These are phyloP conservation scores for Eucalyptus marginata DNA, from an alignment of 345 rosid species.

Conservation along the genomic window DNA sequence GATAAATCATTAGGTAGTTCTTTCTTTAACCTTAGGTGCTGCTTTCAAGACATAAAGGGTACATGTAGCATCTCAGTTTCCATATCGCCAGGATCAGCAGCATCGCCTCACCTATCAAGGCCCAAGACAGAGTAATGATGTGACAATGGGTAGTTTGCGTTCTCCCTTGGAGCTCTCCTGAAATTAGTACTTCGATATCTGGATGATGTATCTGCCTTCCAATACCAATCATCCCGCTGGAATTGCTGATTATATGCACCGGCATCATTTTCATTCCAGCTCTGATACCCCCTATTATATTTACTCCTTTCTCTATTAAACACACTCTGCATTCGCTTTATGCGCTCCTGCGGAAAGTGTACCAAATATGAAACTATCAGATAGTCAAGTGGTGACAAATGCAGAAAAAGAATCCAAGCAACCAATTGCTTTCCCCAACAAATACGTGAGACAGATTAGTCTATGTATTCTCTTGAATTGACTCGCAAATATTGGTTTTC, in stretches of 20 bases:
- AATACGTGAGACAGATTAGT: background rate
- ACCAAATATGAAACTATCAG: background rate
- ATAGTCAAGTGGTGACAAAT: background rate
- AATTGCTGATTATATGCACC: slow-evolving; percentile 71
- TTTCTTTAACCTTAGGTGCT: background rate
- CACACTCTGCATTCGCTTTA: slow-evolving; percentile 95
- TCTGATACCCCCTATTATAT: slow-evolving; percentile 54
- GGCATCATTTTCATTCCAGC: slow-evolving; percentile 65
- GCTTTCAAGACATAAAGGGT: background rate
- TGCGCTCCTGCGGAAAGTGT: slow-evolving; percentile 57
- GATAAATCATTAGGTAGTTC: background rate
- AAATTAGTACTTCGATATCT: slow-evolving; percentile 49
- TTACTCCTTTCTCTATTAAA: slow-evolving; percentile 89
- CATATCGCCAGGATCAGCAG: background rate
- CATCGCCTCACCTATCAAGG: slow-evolving; percentile 58
- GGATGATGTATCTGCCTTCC: slow-evolving; percentile 67
- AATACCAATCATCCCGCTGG: slow-evolving; percentile 98
- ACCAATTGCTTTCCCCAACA: background rate
- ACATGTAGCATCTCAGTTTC: background rate
- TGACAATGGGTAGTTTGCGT: slow-evolving; percentile 50
- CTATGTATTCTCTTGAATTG: background rate
- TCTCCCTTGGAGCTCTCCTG: slow-evolving; percentile 48
- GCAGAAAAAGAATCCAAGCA: background rate
- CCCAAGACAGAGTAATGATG: slow-evolving; percentile 91
- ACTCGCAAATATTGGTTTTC: background rate